Evolutionary conservation across 2,329 filamentous ascomycete genomes (phyloP).

Genomic region (Aspergillus felis): DNA sequence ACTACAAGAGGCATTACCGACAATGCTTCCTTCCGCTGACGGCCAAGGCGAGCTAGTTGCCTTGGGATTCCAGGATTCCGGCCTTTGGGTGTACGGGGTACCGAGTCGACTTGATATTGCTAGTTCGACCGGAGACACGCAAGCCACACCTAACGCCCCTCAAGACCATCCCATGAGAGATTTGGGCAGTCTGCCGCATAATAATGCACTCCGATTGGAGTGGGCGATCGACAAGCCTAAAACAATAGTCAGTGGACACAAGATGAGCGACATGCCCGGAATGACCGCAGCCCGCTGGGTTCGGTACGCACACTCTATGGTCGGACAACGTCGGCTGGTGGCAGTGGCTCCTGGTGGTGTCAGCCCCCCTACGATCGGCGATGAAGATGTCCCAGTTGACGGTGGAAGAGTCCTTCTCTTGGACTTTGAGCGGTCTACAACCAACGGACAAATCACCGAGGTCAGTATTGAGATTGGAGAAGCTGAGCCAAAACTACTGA

Average conservation of each 20-base stretch:
- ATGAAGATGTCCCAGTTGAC: slow-evolving; percentile 73
- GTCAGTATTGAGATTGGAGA: slow-evolving; percentile 72
- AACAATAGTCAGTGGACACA: slow-evolving; percentile 64
- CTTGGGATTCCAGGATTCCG: slow-evolving; percentile 66
- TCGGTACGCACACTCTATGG: slow-evolving; percentile 48
- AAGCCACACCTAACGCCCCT: background rate
- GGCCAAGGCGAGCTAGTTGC: slow-evolving; percentile 67
- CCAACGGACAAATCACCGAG: slow-evolving; percentile 54
- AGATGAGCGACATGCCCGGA: slow-evolving; percentile 61
- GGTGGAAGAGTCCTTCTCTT: slow-evolving; percentile 69
- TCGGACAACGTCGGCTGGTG: slow-evolving; percentile 56
- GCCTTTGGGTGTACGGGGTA: slow-evolving; percentile 75
- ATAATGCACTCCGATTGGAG: slow-evolving; percentile 28
- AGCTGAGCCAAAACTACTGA: slow-evolving; percentile 63
- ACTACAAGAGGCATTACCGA: slow-evolving; percentile 61
- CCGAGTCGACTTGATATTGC: slow-evolving; percentile 66
- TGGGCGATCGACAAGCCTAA: slow-evolving; percentile 51
- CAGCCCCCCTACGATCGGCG: slow-evolving; percentile 57
- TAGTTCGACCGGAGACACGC: slow-evolving; percentile 27
- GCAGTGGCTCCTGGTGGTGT: slow-evolving; percentile 68
- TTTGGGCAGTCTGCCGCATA: slow-evolving; percentile 6
- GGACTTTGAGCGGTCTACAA: slow-evolving; percentile 65
- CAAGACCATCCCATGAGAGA: slow-evolving; percentile 3
- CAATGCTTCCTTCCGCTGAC: slow-evolving; percentile 66
- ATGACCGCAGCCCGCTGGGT: slow-evolving; percentile 71